Conservation (phyloP, 306 rosid genomes). For the Aeschynomene evenia region DNA sequence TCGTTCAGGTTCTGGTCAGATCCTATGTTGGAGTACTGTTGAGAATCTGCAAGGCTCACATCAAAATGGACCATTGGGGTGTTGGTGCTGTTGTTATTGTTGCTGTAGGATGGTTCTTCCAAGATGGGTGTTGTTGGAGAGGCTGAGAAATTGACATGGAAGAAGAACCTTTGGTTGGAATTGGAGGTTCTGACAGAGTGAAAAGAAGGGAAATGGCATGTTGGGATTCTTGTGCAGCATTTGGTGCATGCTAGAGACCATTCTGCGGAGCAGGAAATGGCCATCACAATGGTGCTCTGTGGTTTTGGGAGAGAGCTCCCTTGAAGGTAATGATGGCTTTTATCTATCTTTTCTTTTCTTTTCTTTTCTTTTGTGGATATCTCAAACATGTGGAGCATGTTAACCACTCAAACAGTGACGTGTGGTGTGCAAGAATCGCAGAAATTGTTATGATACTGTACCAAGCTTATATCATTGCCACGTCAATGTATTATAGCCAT, state of each 20-base stretch:
- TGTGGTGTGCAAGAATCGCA: constrained; percentile 20
- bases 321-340: constrained; percentile 23
- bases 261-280: constrained; percentile 53
- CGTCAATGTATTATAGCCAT: too few species aligned
- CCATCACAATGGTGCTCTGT: constrained; percentile 47
- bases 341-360: too few species aligned
- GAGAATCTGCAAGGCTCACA: constrained; percentile 11
- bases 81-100: constrained; percentile 10
- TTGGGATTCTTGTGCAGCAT: constrained; percentile 29
- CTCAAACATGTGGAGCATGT: constrained; percentile 24
- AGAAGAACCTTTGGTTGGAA: constrained; percentile 26
- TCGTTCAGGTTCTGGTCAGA: constrained; percentile 40
- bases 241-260: constrained; percentile 44
- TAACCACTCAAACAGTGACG: constrained; percentile 33
- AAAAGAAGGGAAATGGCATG: constrained; percentile 35
- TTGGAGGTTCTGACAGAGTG: constrained; percentile 29
- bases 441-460: background rate
- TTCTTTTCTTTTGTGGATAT: constrained; percentile 35
- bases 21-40: constrained; percentile 28
- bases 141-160: constrained; percentile 39
- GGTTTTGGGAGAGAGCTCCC: constrained; percentile 11
- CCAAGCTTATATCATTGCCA: too few species aligned
- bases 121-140: constrained; percentile 53
- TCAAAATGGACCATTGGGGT: constrained; percentile 37
- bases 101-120: constrained; percentile 44